A percentile compares a stretch with the other conserved stretches of the same genome.
Evolutionary conservation across 169 alveolate genomes (phyloP).

Genomic region (Neospora caninum): DNA sequence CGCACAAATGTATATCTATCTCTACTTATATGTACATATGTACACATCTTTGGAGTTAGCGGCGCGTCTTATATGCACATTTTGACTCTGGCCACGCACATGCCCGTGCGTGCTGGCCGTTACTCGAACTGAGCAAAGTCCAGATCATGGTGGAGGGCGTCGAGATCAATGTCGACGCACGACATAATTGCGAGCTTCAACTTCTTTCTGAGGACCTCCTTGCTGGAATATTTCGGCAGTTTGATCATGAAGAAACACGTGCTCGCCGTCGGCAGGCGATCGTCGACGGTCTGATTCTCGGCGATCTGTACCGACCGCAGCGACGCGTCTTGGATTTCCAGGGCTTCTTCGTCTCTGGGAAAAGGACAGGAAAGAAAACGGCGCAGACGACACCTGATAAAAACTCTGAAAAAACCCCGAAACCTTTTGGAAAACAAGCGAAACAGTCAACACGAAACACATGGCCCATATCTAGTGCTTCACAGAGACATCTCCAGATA

Average conservation of each 20-base stretch:
- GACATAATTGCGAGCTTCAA: conserved; percentile 86
- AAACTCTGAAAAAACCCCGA: neutral
- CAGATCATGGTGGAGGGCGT: conserved; percentile 71
- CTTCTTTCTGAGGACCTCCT: conserved; percentile 81
- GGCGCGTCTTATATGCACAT: too few species aligned
- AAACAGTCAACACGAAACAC: neutral
- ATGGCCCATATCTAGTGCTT: neutral
- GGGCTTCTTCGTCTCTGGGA: conserved; percentile 67
- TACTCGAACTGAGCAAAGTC: conserved; percentile 19
- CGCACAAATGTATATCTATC: neutral
- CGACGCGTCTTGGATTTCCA: conserved; percentile 59
- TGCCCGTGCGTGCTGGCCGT: neutral
- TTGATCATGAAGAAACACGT: conserved; percentile 89
- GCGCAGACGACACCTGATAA: neutral
- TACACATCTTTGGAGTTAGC: too few species aligned
- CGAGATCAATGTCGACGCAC: conserved; percentile 90
- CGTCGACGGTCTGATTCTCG: conserved; percentile 73
- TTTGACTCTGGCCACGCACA: too few species aligned
- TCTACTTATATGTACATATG: neutral
- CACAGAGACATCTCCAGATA: neutral
- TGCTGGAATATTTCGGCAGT: conserved; percentile 87
- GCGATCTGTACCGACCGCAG: conserved; percentile 40
- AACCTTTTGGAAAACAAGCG: too few species aligned
- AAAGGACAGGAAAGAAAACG: too few species aligned
- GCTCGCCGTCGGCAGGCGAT: conserved; percentile 89